Conservation (phyloP, 768 basidiomycete genomes). For the Trichaptum fuscoviolaceum region DNA sequence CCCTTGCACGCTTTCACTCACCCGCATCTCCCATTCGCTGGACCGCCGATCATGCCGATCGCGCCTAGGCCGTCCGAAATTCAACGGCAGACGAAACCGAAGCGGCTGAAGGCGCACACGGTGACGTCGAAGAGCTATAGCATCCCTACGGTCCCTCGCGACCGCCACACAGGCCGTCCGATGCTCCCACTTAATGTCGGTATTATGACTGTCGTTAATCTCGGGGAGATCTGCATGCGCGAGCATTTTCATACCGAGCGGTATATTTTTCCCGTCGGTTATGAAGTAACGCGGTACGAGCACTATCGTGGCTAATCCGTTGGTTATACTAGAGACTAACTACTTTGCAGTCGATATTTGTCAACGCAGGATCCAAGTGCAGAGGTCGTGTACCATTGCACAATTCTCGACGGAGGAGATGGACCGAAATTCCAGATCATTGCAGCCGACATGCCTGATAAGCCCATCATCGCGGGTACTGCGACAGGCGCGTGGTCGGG, state of each 20-base stretch:
- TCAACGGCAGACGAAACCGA: slow-evolving; percentile 57
- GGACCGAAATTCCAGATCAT: slow-evolving; percentile 84
- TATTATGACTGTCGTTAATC: slow-evolving; percentile 75
- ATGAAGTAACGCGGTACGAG: slow-evolving; percentile 70
- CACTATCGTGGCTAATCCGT: slow-evolving; percentile 1
- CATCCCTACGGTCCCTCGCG: slow-evolving; percentile 76
- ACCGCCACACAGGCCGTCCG: slow-evolving; percentile 58
- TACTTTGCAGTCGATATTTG: slow-evolving; percentile 60
- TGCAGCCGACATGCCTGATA: slow-evolving; percentile 63
- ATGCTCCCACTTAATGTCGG: slow-evolving; percentile 78
- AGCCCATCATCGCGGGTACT: slow-evolving; percentile 76
- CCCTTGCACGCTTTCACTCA: slow-evolving; percentile 27
- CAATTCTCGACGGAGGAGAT: slow-evolving; percentile 79
- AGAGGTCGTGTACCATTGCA: slow-evolving; percentile 77
- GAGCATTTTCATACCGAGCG: slow-evolving; percentile 86
- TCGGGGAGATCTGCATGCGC: slow-evolving; percentile 75
- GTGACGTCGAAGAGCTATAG: slow-evolving; percentile 72
- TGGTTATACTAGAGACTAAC: no score
- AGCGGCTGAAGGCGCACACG: slow-evolving; percentile 74
- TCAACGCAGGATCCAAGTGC: slow-evolving; percentile 63
- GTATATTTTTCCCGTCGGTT: slow-evolving; percentile 86
- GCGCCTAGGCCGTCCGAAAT: slow-evolving; percentile 25
- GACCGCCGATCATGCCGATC: slow-evolving; percentile 23
- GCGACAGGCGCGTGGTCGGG: slow-evolving; percentile 85
- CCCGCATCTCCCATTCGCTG: slow-evolving; percentile 30